These are phyloP conservation scores for Pythium plurisporium DNA, from an alignment of 352 stramenopile species.

Conservation along the genomic window DNA sequence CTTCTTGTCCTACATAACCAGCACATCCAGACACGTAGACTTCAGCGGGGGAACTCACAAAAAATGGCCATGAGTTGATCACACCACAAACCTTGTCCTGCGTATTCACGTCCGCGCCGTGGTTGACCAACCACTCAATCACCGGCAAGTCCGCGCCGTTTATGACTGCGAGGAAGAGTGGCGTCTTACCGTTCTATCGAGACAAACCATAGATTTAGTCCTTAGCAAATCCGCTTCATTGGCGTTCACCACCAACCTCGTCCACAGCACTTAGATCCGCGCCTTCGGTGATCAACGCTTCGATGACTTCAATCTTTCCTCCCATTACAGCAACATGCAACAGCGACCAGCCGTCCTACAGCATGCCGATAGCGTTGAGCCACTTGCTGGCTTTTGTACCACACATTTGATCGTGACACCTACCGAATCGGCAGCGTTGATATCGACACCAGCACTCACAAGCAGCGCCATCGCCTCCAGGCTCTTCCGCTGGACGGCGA, in stretches of 20 bases:
- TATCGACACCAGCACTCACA: constrained; percentile 7
- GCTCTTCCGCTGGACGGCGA: constrained; percentile 15
- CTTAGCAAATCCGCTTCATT: too few relatives aligned
- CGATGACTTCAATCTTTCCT: background rate
- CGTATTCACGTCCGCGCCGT: constrained; percentile 7
- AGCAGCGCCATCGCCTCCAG: background rate
- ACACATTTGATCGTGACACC: too few relatives aligned
- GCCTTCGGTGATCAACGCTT: background rate
- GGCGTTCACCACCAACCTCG: too few relatives aligned
- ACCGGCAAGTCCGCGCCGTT: background rate
- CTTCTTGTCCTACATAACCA: background rate
- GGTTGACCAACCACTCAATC: constrained; percentile 1
- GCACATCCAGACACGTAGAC: background rate
- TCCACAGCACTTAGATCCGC: background rate
- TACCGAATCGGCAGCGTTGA: constrained; percentile 13
- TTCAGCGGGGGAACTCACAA: background rate
- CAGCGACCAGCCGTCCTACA: constrained; percentile 17
- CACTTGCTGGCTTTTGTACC: too few relatives aligned
- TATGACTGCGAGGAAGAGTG: constrained; percentile 4
- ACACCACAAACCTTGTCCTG: background rate
- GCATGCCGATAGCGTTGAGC: too few relatives aligned
- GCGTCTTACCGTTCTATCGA: constrained; percentile 7
- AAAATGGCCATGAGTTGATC: too few relatives aligned
- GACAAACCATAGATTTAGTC: background rate
- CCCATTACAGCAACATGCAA: constrained; percentile 15